phyloP scores from a whole-genome alignment of 306 rosid species.

The Rosa persica region DNA sequence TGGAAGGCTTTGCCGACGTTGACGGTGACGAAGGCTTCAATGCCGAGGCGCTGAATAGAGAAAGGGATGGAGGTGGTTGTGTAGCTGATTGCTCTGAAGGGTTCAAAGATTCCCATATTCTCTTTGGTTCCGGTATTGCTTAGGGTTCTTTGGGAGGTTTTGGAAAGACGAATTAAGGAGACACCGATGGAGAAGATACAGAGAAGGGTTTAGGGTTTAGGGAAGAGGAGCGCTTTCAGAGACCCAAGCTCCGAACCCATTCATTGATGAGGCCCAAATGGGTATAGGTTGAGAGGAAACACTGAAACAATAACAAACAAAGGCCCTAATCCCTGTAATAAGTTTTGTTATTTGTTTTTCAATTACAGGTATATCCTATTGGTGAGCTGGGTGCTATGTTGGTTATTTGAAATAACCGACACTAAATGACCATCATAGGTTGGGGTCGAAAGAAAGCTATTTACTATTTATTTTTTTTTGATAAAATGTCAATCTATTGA shows the following conservation, averaged over 20 bases:
- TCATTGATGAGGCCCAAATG: background rate
- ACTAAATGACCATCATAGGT: too few species aligned
- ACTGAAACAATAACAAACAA: too few species aligned
- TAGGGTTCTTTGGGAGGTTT: background rate
- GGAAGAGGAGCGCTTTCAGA: background rate
- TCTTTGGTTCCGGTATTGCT: background rate
- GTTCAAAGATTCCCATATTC: slow-evolving; percentile 83
- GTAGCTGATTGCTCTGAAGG: slow-evolving; percentile 83
- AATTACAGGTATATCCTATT: too few species aligned
- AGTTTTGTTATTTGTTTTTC: too few species aligned
- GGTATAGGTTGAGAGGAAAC: too few species aligned
- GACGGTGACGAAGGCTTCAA: slow-evolving; percentile 85
- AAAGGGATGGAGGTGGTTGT: slow-evolving; percentile 70
- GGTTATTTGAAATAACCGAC: too few species aligned
- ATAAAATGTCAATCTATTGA: too few species aligned
- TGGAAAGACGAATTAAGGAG: background rate
- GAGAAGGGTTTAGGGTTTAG: slow-evolving; percentile 15
- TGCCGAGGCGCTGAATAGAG: slow-evolving; percentile 82
- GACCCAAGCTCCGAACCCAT: background rate
- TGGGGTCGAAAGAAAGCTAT: too few species aligned
- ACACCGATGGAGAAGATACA: background rate
- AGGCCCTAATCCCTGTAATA: too few species aligned
- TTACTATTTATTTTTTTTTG: too few species aligned
- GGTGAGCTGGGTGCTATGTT: too few species aligned
- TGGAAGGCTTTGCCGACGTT: slow-evolving; percentile 90